Base-by-base conservation (phyloP, 257 asterid genomes). In the Capsicum rhomboideum region DNA sequence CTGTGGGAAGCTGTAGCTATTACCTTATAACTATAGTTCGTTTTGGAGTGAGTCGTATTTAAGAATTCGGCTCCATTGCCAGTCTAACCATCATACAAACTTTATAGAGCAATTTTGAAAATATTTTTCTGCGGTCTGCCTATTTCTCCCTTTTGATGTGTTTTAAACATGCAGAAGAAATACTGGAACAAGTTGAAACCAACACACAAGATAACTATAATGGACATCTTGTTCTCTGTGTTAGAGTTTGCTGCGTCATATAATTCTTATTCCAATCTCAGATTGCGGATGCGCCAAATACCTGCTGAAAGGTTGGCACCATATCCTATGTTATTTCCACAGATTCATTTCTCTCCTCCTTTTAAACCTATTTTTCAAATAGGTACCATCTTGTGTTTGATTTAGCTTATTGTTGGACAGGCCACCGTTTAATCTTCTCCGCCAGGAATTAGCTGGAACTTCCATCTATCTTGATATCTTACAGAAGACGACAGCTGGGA, bases 231-330 rank as follows among this genome's bases (percentile, higher is more conserved):
- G 87, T 92, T 94, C 90, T 93, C 98, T 85, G 86, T 90, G 84
- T 88, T 97, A 61, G 99, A 97, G 88, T 97, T 97, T 87, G 95
- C 99, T 86, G 97, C 99, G 82, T 91, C 99, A n/a, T 97, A 93
- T 91, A 95, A 97, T 87, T 97, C 99, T 42, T 94, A 92, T 85
- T 85, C 93, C 82, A 97, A 90, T 85, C 98, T 97, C 85, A 90
- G 91, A 89, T 86, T 89, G 92, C 94, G 98, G 89, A 93, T 97
- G 98, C 94, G 87, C 85, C 98, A 92, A 88, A 89, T 90, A 82
- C 90, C 97, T 28, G 86, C 93, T 85, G 99, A 95, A 90, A 94
- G 98, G 99, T 96, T 82, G 87, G 86, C 52, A 82, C 42, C 71
- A 11, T 28, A 85, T 69, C 84, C 42, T 83, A 20, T 67, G 26